Conservation (phyloP, 2,329 filamentous ascomycete species). For the Alternaria burnsii region DNA sequence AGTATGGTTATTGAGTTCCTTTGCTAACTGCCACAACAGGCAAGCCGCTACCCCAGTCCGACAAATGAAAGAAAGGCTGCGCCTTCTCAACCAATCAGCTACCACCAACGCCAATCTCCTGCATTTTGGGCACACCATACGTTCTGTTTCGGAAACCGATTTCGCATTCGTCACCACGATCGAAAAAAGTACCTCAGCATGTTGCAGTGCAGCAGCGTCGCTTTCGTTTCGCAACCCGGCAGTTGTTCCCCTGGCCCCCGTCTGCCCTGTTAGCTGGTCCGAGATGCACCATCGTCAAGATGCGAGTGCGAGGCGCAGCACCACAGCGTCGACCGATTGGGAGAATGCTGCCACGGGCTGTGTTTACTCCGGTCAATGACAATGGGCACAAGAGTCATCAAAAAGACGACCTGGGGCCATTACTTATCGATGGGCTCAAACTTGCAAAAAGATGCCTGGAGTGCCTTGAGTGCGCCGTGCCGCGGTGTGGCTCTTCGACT, state of each 20-base stretch:
- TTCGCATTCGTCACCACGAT: conserved; percentile 11
- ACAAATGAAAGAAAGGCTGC: conserved; percentile 27
- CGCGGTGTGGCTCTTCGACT: conserved; percentile 26
- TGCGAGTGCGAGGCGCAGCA: conserved; percentile 34
- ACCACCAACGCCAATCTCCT: conserved; percentile 10
- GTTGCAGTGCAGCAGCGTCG: conserved; percentile 15
- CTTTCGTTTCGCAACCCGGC: conserved; percentile 14
- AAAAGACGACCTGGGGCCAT: conserved; percentile 25
- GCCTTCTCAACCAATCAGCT: conserved; percentile 20
- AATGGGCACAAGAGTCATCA: conserved; percentile 30
- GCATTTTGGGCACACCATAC: conserved; percentile 28
- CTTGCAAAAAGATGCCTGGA: conserved; percentile 16
- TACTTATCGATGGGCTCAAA: conserved; percentile 38
- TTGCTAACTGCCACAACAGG: conserved; percentile 24
- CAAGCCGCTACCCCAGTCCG: conserved; percentile 23
- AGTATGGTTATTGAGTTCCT: neutral
- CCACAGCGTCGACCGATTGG: conserved; percentile 16
- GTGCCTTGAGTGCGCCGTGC: conserved; percentile 43
- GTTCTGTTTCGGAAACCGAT: conserved; percentile 25
- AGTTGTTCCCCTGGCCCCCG: conserved; percentile 6
- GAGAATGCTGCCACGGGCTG: conserved; percentile 37
- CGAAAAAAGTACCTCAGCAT: conserved; percentile 7
- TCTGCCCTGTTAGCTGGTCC: conserved; percentile 4
- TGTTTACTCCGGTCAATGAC: conserved; percentile 39
- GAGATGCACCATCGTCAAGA: conserved; percentile 16